Evolutionary conservation across 106 monocot genomes (phyloP), one percentile per base, ranked within the genome.

Genomic region (Dioscorea alata): DNA sequence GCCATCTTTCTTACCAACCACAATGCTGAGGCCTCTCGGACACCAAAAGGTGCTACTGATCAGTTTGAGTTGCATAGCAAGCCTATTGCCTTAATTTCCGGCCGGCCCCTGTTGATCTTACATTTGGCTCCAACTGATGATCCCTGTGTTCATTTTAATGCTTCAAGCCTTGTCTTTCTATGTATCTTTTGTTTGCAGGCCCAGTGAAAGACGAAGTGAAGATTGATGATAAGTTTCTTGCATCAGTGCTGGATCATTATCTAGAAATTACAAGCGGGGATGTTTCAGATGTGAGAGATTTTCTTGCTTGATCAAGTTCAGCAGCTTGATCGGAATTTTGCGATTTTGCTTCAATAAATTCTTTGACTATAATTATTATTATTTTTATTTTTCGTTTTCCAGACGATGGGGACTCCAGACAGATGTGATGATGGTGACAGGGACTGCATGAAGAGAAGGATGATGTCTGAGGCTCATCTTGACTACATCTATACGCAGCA

Each of bases 401-500:
- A 80, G 80, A n/a, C 70, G 57, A 80, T 80, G 70, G 70, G 51
- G 13, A 42, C 42, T 8, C 1, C 66, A 32, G 71, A 81, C 23
- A 25, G 17, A 12, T 69, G 61, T 23, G 57, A 60, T 5, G 76
- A 61, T 50, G 74, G 57, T 13, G 54, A 71, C 19, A 71, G 75
- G 12, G 71, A 75, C 71, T 78, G 74, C 83, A 33, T 75, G 53
- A 56, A 71, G 69, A 67, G 66, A 63, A 83, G 83, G 66, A 31
- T 72, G 66, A 58, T 72, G 8, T 60, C 66, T 6, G 78, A 83
- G 32, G 78, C 78, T 33, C 83, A 83, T 57, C 64, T 83, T 74
- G 83, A 83, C 67, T 83, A 83, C 78, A 83, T 83, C 60, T 83
- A 83, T 68, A 83, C 83, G 8, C 78, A 83, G 74, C 66, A 57